These are phyloP conservation scores for Phoma sp. DNA, from an alignment of 2,329 filamentous ascomycete genomes.

Conservation along the genomic window DNA sequence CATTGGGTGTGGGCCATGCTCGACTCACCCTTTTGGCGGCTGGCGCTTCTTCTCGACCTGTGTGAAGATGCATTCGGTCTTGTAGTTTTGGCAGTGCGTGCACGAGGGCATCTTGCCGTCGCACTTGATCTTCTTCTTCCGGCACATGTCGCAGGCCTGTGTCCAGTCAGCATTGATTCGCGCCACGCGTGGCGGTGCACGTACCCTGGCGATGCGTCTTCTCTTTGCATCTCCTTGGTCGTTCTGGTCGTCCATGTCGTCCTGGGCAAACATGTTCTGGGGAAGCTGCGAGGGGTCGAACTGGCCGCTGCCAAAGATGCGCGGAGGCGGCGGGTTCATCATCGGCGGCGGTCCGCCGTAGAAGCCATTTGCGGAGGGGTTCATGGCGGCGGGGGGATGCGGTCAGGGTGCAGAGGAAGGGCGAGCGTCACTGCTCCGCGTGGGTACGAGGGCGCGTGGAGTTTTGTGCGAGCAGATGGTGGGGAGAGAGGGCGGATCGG, in stretches of 20 bases:
- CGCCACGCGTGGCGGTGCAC: conserved; percentile 8
- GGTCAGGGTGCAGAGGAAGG: conserved; percentile 3
- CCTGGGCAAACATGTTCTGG: conserved; percentile 55
- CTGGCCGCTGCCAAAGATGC: conserved; percentile 48
- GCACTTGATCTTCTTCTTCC: conserved; percentile 96
- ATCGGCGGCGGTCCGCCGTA: conserved; percentile 46
- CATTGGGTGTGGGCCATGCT: neutral
- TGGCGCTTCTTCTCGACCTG: conserved; percentile 99
- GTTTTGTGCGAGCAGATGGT: conserved; percentile 28
- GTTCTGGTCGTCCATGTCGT: conserved; percentile 59
- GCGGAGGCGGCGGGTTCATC: conserved; percentile 48
- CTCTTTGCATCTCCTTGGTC: conserved; percentile 79
- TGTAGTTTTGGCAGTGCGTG: conserved; percentile 96
- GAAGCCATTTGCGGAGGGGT: conserved; percentile 42
- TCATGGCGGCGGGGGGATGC: conserved; percentile 33
- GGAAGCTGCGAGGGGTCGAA: conserved; percentile 48
- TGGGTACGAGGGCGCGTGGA: conserved; percentile 19
- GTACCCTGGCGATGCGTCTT: conserved; percentile 84
- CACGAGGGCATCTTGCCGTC: conserved; percentile 95
- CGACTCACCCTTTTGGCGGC: conserved; percentile 84
- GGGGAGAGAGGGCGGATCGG: conserved; percentile 18
- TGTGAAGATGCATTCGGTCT: conserved; percentile 96
- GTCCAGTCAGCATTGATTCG: conserved; percentile 29
- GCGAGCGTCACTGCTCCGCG: conserved; percentile 22
- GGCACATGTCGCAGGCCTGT: conserved; percentile 93